These are phyloP conservation scores for Lunularia cruciata DNA, from an alignment of 225 moss, liverwort and hornwort species.

Conservation along the genomic window DNA sequence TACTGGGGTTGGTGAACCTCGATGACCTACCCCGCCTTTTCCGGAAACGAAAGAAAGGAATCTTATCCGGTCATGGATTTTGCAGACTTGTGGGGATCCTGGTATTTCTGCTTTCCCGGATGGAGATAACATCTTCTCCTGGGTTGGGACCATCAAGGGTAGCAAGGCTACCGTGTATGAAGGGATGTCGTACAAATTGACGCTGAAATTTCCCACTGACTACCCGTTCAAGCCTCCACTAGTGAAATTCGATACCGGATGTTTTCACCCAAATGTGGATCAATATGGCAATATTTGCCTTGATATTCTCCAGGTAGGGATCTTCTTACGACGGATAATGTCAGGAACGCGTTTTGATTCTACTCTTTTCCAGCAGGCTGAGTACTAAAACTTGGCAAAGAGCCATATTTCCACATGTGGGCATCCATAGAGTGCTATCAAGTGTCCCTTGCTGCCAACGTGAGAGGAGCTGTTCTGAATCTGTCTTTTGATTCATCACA, in stretches of 20 bases:
- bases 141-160: slow-evolving; percentile 97
- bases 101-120: slow-evolving; percentile 98
- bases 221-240: slow-evolving; percentile 95
- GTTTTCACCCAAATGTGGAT: slow-evolving; percentile 97
- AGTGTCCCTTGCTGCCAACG: too few species aligned
- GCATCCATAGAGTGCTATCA: too few species aligned
- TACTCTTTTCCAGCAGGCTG: too few species aligned
- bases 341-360: background rate
- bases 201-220: slow-evolving; percentile 84
- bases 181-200: slow-evolving; percentile 75
- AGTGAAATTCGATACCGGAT: slow-evolving; percentile 85
- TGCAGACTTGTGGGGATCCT: slow-evolving; percentile 91
- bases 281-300: slow-evolving; percentile 97
- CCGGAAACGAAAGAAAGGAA: too few species aligned
- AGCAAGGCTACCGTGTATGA: slow-evolving; percentile 80
- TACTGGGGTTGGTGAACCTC: too few species aligned
- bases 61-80: too few species aligned
- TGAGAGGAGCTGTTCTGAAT: too few species aligned
- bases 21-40: too few species aligned
- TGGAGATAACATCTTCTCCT: slow-evolving; percentile 90
- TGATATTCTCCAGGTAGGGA: slow-evolving; percentile 82
- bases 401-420: background rate
- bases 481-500: slow-evolving; percentile 18
- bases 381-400: background rate
- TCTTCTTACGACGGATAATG: background rate